Percentiles rank a stretch among this genome's conserved stretches.
These are phyloP conservation scores for Cajanus cajan DNA, from an alignment of 306 rosid species.

Conservation along the genomic window DNA sequence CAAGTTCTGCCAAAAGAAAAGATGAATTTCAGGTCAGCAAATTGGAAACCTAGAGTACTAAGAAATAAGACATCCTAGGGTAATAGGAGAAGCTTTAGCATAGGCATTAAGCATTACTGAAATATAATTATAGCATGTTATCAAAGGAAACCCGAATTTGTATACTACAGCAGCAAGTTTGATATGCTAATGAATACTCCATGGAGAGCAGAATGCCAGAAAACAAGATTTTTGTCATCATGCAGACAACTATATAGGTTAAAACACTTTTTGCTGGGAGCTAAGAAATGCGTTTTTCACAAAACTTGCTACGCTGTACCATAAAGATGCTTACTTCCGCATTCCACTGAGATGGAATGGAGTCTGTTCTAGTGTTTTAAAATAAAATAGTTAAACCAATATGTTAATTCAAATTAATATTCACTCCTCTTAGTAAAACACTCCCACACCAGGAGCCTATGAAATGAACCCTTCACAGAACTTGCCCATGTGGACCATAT, in stretches of 20 bases:
- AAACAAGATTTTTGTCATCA: not conserved
- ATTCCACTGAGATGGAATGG: not conserved
- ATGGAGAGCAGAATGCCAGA: slow-evolving; percentile 15
- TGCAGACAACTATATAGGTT: slow-evolving; percentile 2
- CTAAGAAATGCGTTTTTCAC: not conserved
- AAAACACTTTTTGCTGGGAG: not conserved
- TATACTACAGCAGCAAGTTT: slow-evolving; percentile 22
- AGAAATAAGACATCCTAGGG: slow-evolving; percentile 1
- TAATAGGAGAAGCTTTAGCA: slow-evolving; percentile 19
- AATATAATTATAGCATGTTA: slow-evolving; percentile 18
- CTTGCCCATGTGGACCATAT: not conserved
- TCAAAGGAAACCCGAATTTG: not conserved
- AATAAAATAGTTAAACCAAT: not conserved
- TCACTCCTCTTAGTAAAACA: not conserved
- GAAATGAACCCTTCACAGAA: slow-evolving; percentile 17
- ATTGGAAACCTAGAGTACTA: not conserved
- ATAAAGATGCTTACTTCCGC: not conserved
- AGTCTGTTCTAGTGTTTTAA: not conserved
- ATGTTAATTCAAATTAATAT: not conserved
- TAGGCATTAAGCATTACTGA: slow-evolving; percentile 2
- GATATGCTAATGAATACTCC: not conserved
- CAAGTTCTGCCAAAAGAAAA: slow-evolving; percentile 62
- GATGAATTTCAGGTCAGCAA: slow-evolving; percentile 27
- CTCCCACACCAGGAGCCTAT: not conserved
- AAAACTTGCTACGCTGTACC: slow-evolving; percentile 12